Evolutionary conservation across 805 yeast species (phyloP).

Genomic region (Lachancea mirantina): DNA sequence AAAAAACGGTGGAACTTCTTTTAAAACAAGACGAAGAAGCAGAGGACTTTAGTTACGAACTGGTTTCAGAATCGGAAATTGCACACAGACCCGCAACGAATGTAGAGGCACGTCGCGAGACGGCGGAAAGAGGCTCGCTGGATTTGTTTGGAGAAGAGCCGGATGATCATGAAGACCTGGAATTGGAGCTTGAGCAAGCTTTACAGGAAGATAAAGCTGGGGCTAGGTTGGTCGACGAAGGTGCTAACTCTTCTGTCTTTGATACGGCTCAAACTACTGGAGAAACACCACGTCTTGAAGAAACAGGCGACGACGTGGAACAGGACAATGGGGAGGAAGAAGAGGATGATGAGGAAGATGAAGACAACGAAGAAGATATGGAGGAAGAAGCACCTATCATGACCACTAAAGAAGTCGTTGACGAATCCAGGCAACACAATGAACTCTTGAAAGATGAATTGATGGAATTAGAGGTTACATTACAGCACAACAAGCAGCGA

Average conservation of each 20-base stretch:
- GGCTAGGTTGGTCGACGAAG: conserved; percentile 13
- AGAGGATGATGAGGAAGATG: conserved; percentile 33
- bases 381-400: conserved; percentile 39
- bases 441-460: conserved; percentile 82
- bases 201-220: conserved; percentile 37
- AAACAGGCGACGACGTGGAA: conserved; percentile 33
- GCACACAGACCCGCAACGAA: conserved; percentile 22
- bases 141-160: conserved; percentile 8
- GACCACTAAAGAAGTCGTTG: conserved; percentile 42
- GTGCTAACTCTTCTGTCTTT: no score
- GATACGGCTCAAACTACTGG: no score
- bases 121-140: conserved; percentile 6
- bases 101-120: conserved; percentile 1
- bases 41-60: conserved; percentile 68
- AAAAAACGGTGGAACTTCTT: conserved; percentile 69
- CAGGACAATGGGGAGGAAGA: conserved; percentile 30
- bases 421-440: conserved; percentile 54
- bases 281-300: conserved; percentile 22
- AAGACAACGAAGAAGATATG: conserved; percentile 40
- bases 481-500: conserved; percentile 66
- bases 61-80: conserved; percentile 49
- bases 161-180: conserved; percentile 40
- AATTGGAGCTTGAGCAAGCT: conserved; percentile 52
- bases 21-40: conserved; percentile 75
- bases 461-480: conserved; percentile 68